Evolutionary conservation across 257 asterid species (phyloP), one percentile per base, ranked within the genome.

Genomic region (Forsythia suspensa): DNA sequence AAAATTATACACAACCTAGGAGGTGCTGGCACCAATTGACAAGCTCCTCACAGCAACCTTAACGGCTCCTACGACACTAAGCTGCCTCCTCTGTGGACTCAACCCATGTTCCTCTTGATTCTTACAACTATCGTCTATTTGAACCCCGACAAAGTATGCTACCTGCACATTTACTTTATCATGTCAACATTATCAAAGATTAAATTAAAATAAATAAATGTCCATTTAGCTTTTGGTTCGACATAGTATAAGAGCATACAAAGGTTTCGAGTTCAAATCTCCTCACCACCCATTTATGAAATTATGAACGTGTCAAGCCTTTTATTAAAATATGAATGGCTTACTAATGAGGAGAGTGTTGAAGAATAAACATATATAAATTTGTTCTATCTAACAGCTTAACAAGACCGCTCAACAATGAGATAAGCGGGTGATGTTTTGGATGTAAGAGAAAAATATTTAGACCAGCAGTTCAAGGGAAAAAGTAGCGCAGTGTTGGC

Each of bases 41-140:
- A 84, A 85, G 82, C 98, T 83, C 80, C 98, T 91, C 70, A 95
- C 92, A 0, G 98, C 97, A 76, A 92, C 97, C 84, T 87, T 92
- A 61, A 93, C 96, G 16, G 98, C 92, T 13, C 96, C 98, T 2
- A 95, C 98, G 0, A 88, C 96, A 2, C 97, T 87, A 8, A 24
- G 70, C 39, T 63, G 70, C 39, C 70, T 63, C 87, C 44, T 87
- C 75, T 81, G 89, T 0, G 97, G 97, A 21, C 84, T 82, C 82
- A 89, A 61, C 51, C 82, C 90, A 6, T 55, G 83, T 18, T 84
- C 76, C 78, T 76, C 93, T 10, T 79, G 76, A 80, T 78, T 67
- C 76, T 77, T 80, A 55, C 86, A 77, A 12, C 48, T 73, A 42
- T 87, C 89, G 0, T 83, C 84, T 48, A 92, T 84, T 83, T 92